Conservation (phyloP, 257 asterid species). For the Gentiana straminea region DNA sequence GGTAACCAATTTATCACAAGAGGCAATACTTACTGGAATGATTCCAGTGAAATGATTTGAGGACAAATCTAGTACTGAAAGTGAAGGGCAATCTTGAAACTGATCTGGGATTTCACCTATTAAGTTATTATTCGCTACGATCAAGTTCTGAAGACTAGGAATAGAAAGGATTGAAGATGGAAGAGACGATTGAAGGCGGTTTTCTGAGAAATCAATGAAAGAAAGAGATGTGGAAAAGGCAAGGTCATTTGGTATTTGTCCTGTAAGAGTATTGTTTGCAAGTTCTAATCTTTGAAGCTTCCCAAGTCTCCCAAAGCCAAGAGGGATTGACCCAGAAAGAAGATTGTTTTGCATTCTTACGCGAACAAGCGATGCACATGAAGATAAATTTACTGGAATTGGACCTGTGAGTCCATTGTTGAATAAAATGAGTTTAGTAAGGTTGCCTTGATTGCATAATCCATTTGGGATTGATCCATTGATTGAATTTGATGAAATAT, state of each 20-base stretch:
- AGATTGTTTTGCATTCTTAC: constrained; percentile 56
- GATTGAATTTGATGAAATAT: constrained; percentile 46
- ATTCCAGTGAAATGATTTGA: constrained; percentile 47
- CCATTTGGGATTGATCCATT: constrained; percentile 40
- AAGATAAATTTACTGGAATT: constrained; percentile 44
- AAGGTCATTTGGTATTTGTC: constrained; percentile 52
- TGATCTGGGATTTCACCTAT: constrained; percentile 56
- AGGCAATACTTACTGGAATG: constrained; percentile 54
- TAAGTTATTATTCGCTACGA: constrained; percentile 40
- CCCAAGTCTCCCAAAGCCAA: constrained; percentile 55
- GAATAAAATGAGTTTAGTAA: constrained; percentile 57
- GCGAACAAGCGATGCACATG: constrained; percentile 47
- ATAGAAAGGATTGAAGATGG: constrained; percentile 54
- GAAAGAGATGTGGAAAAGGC: constrained; percentile 52
- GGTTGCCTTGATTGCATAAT: constrained; percentile 50
- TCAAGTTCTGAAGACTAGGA: constrained; percentile 43
- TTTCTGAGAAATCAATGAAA: constrained; percentile 49
- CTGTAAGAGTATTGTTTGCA: constrained; percentile 47
- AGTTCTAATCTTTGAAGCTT: constrained; percentile 51
- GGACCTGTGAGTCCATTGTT: constrained; percentile 58
- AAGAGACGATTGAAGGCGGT: constrained; percentile 46
- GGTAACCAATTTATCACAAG: constrained; percentile 53
- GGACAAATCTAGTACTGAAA: constrained; percentile 51
- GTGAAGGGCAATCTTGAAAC: constrained; percentile 53
- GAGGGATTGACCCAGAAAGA: constrained; percentile 49